Evolutionary conservation across 768 basidiomycete genomes (phyloP).

Genomic region (Ramaria rubella): DNA sequence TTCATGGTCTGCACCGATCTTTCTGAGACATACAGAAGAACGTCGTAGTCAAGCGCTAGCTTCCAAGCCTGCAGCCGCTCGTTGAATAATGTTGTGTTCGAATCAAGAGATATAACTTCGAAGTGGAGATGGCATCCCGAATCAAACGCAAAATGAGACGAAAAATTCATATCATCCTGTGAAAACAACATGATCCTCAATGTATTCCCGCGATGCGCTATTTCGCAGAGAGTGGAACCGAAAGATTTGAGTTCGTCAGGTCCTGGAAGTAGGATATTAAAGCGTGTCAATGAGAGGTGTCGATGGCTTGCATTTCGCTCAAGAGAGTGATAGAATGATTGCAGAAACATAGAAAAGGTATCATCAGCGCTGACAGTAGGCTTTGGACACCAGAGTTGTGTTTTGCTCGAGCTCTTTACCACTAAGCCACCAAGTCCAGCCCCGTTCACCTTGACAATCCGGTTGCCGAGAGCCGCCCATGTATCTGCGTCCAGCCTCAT

Average conservation of each 20-base stretch:
- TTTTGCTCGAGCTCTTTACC: background rate
- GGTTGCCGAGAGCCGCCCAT: constrained; percentile 26
- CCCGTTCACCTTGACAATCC: constrained; percentile 8
- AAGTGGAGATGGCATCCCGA: background rate
- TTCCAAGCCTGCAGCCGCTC: constrained; percentile 64
- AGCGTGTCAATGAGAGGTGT: background rate
- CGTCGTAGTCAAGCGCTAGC: constrained; percentile 37
- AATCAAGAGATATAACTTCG: background rate
- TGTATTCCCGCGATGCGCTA: background rate
- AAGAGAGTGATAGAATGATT: background rate
- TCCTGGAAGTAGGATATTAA: background rate
- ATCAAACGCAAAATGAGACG: background rate
- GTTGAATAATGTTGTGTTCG: constrained; percentile 26
- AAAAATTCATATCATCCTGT: background rate
- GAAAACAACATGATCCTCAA: background rate
- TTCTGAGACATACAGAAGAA: background rate
- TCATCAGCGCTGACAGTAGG: background rate
- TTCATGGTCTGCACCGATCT: background rate
- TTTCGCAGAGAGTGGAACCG: background rate
- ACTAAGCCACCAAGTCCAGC: background rate
- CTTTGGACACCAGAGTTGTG: background rate
- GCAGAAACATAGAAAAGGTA: background rate
- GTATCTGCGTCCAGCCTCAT: constrained; percentile 12
- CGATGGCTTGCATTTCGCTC: background rate
- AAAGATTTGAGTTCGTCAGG: background rate